phyloP scores from a whole-genome alignment of 768 basidiomycete genomes.

The Collybia mongolica region DNA sequence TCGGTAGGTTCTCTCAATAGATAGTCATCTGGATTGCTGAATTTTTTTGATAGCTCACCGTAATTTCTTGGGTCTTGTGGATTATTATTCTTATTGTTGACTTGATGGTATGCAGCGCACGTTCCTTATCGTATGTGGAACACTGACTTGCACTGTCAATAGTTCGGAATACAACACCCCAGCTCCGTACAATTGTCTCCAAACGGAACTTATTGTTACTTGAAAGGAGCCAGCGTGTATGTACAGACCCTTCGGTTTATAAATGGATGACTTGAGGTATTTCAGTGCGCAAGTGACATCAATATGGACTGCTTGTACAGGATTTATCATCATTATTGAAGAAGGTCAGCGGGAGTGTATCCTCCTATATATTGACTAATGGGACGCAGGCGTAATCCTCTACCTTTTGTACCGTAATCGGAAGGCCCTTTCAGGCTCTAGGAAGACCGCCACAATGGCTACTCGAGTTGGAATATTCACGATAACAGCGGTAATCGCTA shows the following conservation, averaged over 20 bases:
- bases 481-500: slow-evolving; percentile 15
- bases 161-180: slow-evolving; percentile 24
- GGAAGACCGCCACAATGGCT: slow-evolving; percentile 25
- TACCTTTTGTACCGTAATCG: slow-evolving; percentile 24
- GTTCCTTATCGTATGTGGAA: background rate
- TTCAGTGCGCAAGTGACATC: slow-evolving; percentile 25
- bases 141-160: background rate
- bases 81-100: slow-evolving; percentile 19
- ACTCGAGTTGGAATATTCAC: slow-evolving; percentile 27
- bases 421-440: slow-evolving; percentile 19
- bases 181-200: slow-evolving; percentile 19
- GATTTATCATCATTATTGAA: slow-evolving; percentile 18
- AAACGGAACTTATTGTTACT: slow-evolving; percentile 28
- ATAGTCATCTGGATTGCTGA: background rate
- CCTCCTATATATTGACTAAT: background rate
- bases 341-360: slow-evolving; percentile 19
- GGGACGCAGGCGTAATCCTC: slow-evolving; percentile 18
- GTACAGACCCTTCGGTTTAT: slow-evolving; percentile 17
- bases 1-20: slow-evolving; percentile 10
- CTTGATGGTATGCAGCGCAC: slow-evolving; percentile 18
- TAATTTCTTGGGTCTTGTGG: slow-evolving; percentile 29
- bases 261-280: background rate
- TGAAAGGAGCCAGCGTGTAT: slow-evolving; percentile 2
- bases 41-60: slow-evolving; percentile 16
- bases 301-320: slow-evolving; percentile 20